phyloP scores from a whole-genome alignment of 768 basidiomycete genomes.

The Pisolithus albus region DNA sequence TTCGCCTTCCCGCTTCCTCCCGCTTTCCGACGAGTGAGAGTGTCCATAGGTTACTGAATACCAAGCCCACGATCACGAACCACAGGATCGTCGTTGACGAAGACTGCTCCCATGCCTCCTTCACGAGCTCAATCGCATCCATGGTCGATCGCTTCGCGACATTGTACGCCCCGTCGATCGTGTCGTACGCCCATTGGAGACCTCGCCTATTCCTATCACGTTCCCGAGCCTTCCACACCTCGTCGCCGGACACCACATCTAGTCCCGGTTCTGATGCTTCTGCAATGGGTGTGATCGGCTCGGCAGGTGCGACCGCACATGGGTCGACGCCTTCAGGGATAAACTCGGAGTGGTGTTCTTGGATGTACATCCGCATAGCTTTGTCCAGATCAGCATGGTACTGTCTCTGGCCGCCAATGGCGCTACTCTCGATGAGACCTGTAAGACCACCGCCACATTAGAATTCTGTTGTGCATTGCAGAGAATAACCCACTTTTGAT shows the following conservation, averaged over 20 bases:
- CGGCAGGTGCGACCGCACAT: slow-evolving; percentile 42
- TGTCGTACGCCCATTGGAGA: slow-evolving; percentile 86
- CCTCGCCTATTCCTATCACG: slow-evolving; percentile 63
- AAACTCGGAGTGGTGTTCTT: slow-evolving; percentile 86
- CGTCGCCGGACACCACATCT: slow-evolving; percentile 5
- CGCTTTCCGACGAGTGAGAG: slow-evolving; percentile 40
- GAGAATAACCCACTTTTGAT: slow-evolving; percentile 65
- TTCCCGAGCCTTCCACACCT: slow-evolving; percentile 47
- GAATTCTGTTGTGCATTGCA: neutral
- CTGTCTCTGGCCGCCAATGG: slow-evolving; percentile 84
- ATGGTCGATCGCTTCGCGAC: slow-evolving; percentile 66
- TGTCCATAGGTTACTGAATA: slow-evolving; percentile 77
- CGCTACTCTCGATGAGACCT: slow-evolving; percentile 93
- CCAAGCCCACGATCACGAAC: slow-evolving; percentile 63
- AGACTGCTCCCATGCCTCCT: slow-evolving; percentile 75
- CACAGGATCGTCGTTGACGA: slow-evolving; percentile 65
- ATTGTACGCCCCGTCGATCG: slow-evolving; percentile 66
- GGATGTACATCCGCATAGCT: slow-evolving; percentile 84
- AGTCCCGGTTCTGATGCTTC: slow-evolving; percentile 8
- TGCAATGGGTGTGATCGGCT: slow-evolving; percentile 26
- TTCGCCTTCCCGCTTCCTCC: slow-evolving; percentile 39
- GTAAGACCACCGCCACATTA: slow-evolving; percentile 4
- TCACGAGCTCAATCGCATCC: slow-evolving; percentile 70
- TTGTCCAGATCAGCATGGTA: slow-evolving; percentile 80
- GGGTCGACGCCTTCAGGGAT: slow-evolving; percentile 73